Conservation (phyloP, 768 basidiomycete species). For the Naganishia vaughanmartiniae region DNA sequence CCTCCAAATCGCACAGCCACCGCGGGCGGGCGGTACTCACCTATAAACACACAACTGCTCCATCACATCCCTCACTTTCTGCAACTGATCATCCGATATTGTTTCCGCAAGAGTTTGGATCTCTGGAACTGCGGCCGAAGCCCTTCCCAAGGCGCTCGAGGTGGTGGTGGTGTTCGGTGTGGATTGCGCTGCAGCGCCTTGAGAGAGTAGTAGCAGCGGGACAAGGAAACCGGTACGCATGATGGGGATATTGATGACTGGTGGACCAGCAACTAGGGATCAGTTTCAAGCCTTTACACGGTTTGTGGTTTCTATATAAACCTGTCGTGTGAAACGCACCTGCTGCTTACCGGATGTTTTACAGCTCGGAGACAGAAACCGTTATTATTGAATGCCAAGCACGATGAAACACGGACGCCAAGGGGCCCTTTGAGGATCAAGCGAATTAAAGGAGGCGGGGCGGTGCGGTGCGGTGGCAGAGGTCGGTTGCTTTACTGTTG, state of each 20-base stretch:
- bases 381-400: no score
- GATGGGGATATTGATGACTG: not conserved
- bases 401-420: no score
- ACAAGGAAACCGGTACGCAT: conserved; percentile 5
- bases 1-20: no score
- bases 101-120: conserved; percentile 4
- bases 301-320: no score
- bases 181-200: not conserved
- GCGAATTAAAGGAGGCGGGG: no score
- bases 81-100: conserved; percentile 33
- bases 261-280: not conserved
- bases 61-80: conserved; percentile 45
- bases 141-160: not conserved
- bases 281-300: no score
- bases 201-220: not conserved
- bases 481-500: no score
- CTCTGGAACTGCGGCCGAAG: not conserved
- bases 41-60: conserved; percentile 37
- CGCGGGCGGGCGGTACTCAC: conserved; percentile 29
- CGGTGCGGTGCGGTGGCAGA: no score
- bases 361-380: no score
- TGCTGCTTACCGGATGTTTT: not conserved
- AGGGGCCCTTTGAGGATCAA: no score
- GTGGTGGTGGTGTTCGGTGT: not conserved
- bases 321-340: not conserved